Evolutionary conservation across 805 yeast genomes (phyloP).

Genomic region (Candida nanaspora): DNA sequence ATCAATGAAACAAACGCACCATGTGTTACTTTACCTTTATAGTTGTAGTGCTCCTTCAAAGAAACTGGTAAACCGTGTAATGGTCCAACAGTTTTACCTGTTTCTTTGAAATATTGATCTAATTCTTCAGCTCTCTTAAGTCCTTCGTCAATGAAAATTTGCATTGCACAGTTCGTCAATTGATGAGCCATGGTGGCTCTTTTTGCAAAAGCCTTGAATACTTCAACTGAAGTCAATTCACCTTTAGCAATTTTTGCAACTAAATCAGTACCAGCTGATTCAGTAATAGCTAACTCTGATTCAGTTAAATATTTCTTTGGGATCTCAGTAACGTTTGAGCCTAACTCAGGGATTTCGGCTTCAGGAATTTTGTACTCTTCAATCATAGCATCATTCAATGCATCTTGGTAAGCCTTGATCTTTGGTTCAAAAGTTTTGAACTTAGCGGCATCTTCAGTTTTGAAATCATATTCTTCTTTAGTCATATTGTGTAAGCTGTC

Average conservation of each 20-base stretch:
- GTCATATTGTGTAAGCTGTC: not conserved
- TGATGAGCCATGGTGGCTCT: conserved; percentile 44
- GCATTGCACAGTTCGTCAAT: conserved; percentile 41
- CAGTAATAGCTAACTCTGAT: conserved; percentile 37
- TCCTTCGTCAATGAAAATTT: conserved; percentile 41
- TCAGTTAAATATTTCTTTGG: conserved; percentile 25
- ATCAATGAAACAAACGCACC: conserved; percentile 38
- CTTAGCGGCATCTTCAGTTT: conserved; percentile 14
- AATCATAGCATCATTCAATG: conserved; percentile 19
- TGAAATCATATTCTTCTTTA: not conserved
- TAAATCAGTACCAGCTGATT: conserved; percentile 27
- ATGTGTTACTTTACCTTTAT: conserved; percentile 44
- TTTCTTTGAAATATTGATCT: conserved; percentile 39
- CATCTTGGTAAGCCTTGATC: conserved; percentile 23
- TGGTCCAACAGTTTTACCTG: conserved; percentile 46
- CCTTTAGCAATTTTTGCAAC: conserved; percentile 30
- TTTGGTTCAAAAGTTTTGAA: conserved; percentile 26
- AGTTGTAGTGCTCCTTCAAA: conserved; percentile 48
- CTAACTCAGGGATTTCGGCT: conserved; percentile 10
- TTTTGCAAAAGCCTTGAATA: conserved; percentile 39
- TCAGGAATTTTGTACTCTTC: conserved; percentile 18
- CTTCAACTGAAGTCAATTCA: conserved; percentile 32
- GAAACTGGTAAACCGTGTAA: conserved; percentile 61
- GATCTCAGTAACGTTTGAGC: conserved; percentile 20
- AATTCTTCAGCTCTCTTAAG: conserved; percentile 40